These are phyloP conservation scores for Penicillium sp. DNA, from an alignment of 2,329 filamentous ascomycete species.

Conservation along the genomic window DNA sequence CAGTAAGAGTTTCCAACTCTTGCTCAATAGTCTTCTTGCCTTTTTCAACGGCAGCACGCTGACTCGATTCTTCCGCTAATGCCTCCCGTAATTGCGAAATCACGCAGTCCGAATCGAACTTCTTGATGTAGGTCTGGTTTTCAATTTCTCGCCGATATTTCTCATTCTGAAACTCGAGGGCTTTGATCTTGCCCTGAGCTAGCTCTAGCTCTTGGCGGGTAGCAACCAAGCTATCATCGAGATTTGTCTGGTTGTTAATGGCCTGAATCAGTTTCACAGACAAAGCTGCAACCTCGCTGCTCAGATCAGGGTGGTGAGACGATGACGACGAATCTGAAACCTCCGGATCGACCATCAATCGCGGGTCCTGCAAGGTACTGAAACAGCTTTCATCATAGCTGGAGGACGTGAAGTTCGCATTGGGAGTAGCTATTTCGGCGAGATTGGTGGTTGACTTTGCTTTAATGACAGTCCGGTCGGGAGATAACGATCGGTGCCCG, in stretches of 20 bases:
- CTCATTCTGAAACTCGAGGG: constrained; percentile 65
- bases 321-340: constrained; percentile 35
- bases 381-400: constrained; percentile 42
- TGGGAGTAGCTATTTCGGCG: constrained; percentile 31
- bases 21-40: constrained; percentile 87
- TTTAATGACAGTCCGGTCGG: constrained; percentile 41
- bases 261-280: constrained; percentile 96
- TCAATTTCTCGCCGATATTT: constrained; percentile 67
- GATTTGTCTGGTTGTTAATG: constrained; percentile 89
- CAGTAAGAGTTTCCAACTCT: constrained; percentile 84
- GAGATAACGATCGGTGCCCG: constrained; percentile 33
- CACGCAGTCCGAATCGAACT: constrained; percentile 69
- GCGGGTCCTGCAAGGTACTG: constrained; percentile 47
- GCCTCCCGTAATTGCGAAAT: constrained; percentile 57
- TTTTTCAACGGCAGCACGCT: constrained; percentile 63
- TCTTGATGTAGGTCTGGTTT: constrained; percentile 71
- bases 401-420: constrained; percentile 23
- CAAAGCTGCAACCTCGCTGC: constrained; percentile 76
- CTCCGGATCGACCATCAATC: constrained; percentile 37
- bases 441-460: constrained; percentile 46
- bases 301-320: constrained; percentile 56
- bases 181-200: constrained; percentile 62
- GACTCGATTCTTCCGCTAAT: constrained; percentile 62
- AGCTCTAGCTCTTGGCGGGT: constrained; percentile 78
- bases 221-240: constrained; percentile 82